Conservation (phyloP, 2,329 filamentous ascomycete genomes). For the Coniella lustricola region DNA sequence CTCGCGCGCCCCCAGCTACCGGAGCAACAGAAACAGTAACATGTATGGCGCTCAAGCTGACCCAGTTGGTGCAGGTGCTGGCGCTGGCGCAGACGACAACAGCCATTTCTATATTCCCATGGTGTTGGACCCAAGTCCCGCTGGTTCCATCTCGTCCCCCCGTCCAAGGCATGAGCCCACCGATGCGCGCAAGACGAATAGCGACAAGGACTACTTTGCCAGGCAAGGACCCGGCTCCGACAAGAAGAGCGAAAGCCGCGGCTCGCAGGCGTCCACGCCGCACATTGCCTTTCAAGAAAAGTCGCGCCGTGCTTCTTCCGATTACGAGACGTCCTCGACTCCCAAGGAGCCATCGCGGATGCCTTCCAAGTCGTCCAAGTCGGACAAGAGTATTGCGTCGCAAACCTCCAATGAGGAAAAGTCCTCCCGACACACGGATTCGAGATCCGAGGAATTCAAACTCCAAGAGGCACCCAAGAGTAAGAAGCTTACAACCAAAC, state of each 20-base stretch:
- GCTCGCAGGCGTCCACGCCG: conserved; percentile 57
- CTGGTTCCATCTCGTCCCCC: conserved; percentile 43
- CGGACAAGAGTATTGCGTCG: conserved; percentile 26
- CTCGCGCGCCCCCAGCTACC: conserved; percentile 69
- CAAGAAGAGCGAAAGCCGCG: conserved; percentile 33
- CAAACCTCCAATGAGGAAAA: conserved; percentile 34
- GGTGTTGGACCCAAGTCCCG: conserved; percentile 63
- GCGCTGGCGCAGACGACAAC: conserved; percentile 27
- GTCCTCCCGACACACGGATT: conserved; percentile 29
- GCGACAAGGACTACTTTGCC: conserved; percentile 56
- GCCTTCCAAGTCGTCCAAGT: conserved; percentile 38
- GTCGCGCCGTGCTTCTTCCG: conserved; percentile 56
- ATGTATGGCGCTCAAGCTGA: conserved; percentile 40
- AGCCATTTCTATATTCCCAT: conserved; percentile 69
- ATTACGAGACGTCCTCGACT: conserved; percentile 45
- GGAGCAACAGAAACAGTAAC: conserved; percentile 68
- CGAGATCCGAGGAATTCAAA: conserved; percentile 58
- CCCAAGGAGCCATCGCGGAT: conserved; percentile 42
- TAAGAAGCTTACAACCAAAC: conserved; percentile 38
- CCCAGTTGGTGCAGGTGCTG: conserved; percentile 28
- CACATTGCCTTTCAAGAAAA: conserved; percentile 92
- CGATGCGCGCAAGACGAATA: conserved; percentile 38
- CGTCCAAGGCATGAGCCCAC: conserved; percentile 44
- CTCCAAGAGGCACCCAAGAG: conserved; percentile 73
- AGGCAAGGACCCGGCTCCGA: conserved; percentile 34